Evolutionary conservation across 1,139 yeast genomes (phyloP).

Genomic region (Kodamaea anthophila): DNA sequence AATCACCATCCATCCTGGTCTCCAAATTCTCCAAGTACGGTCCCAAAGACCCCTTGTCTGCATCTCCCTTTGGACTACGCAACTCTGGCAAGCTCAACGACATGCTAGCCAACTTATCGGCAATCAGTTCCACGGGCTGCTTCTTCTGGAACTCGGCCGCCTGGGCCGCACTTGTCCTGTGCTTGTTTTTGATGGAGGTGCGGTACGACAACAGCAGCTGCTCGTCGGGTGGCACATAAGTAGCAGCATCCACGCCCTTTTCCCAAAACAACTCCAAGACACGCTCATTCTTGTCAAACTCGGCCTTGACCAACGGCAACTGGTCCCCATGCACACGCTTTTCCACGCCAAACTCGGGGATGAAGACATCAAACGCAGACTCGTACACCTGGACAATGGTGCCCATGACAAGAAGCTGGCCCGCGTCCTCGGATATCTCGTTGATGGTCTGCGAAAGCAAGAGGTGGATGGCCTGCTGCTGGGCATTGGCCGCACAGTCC

Average conservation of each 20-base stretch:
- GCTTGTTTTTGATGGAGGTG: slow-evolving; percentile 70
- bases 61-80: slow-evolving; percentile 27
- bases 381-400: slow-evolving; percentile 90
- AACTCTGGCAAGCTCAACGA: slow-evolving; percentile 50
- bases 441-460: slow-evolving; percentile 79
- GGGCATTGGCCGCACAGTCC: slow-evolving; percentile 90
- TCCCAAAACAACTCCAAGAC: slow-evolving; percentile 88
- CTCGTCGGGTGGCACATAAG: slow-evolving; percentile 86
- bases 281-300: slow-evolving; percentile 66
- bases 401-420: slow-evolving; percentile 80
- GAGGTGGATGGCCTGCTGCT: slow-evolving; percentile 90
- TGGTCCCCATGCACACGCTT: slow-evolving; percentile 98
- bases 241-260: slow-evolving; percentile 83
- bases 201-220: slow-evolving; percentile 70
- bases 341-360: slow-evolving; percentile 95
- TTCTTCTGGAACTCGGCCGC: slow-evolving; percentile 57
- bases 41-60: slow-evolving; percentile 35
- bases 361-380: slow-evolving; percentile 88
- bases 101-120: slow-evolving; percentile 43
- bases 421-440: slow-evolving; percentile 68
- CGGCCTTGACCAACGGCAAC: slow-evolving; percentile 86
- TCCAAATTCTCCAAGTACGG: slow-evolving; percentile 52
- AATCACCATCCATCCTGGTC: slow-evolving; percentile 57
- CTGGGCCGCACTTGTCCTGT: slow-evolving; percentile 62
- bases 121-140: slow-evolving; percentile 35